A percentile compares a stretch with the other conserved stretches of the same genome.
These are phyloP conservation scores for Talaromyces trachyspermus DNA, from an alignment of 495 filamentous ascomycete genomes.

Conservation along the genomic window DNA sequence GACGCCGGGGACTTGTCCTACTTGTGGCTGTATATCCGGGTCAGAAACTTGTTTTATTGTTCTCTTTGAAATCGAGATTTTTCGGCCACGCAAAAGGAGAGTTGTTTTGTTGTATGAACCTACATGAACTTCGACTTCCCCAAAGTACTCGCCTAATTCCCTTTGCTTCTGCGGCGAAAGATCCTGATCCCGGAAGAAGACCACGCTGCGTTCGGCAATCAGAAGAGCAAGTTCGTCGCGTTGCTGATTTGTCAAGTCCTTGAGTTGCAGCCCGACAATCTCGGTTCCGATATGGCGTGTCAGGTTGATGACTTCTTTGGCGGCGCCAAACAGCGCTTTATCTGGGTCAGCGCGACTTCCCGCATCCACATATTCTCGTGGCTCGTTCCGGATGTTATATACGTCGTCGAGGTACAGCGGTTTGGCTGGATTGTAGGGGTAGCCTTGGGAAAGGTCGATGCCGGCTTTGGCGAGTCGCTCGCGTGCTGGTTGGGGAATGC, in stretches of 20 bases:
- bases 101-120: no score
- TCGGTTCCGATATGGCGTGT: slow-evolving; percentile 65
- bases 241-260: slow-evolving; percentile 59
- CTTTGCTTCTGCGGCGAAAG: slow-evolving; percentile 63
- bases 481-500: slow-evolving; percentile 45
- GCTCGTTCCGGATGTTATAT: slow-evolving; percentile 50
- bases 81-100: no score
- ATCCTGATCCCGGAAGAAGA: slow-evolving; percentile 70
- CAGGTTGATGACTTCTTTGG: slow-evolving; percentile 57
- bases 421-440: slow-evolving; percentile 58
- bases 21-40: slow-evolving; percentile 48
- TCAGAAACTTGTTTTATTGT: slow-evolving; percentile 1
- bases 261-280: slow-evolving; percentile 61
- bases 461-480: slow-evolving; percentile 55
- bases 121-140: slow-evolving; percentile 62
- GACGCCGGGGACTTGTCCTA: slow-evolving; percentile 59
- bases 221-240: slow-evolving; percentile 64
- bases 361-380: slow-evolving; percentile 52
- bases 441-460: slow-evolving; percentile 56
- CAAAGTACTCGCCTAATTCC: slow-evolving; percentile 56
- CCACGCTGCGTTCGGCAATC: slow-evolving; percentile 66
- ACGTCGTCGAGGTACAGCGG: slow-evolving; percentile 63
- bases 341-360: slow-evolving; percentile 58
- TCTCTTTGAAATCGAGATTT: no score
- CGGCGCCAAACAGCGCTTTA: slow-evolving; percentile 54